Evolutionary conservation across 139 green algal species (phyloP).

Genomic region (Penium margaritaceum): DNA sequence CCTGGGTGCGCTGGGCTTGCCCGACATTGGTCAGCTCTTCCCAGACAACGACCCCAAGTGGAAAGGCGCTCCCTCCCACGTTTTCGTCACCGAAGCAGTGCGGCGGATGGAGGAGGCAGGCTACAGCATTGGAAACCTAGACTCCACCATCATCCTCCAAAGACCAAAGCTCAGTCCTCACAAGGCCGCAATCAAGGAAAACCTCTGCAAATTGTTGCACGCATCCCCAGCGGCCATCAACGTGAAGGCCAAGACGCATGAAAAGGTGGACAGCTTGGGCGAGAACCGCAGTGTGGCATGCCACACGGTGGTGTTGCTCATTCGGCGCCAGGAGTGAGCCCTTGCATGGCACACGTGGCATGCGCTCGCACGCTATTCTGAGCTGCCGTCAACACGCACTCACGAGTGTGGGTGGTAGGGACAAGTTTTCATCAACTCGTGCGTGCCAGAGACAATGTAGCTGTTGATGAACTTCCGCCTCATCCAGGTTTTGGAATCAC

Average conservation of each 20-base stretch:
- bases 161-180: conserved; percentile 90
- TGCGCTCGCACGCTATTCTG: too few species aligned
- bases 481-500: too few species aligned
- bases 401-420: too few species aligned
- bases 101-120: conserved; percentile 73
- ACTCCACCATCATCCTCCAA: conserved; percentile 93
- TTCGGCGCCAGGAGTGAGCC: conserved; percentile 21
- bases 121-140: conserved; percentile 88
- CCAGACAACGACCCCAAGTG: conserved; percentile 95
- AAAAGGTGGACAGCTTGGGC: conserved; percentile 96
- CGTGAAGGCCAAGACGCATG: conserved; percentile 98
- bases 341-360: too few species aligned
- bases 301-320: conserved; percentile 86
- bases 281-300: conserved; percentile 91
- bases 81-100: conserved; percentile 72
- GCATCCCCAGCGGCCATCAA: conserved; percentile 69
- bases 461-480: too few species aligned
- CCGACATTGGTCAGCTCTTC: conserved; percentile 98
- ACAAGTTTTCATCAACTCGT: too few species aligned
- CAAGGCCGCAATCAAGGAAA: conserved; percentile 76
- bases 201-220: too few species aligned
- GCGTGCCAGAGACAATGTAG: too few species aligned
- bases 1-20: conserved; percentile 82
- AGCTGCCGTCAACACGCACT: too few species aligned
- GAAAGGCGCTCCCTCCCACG: conserved; percentile 82